Base-by-base conservation (phyloP, 129 eudicot genomes). In the Erigeron canadensis region DNA sequence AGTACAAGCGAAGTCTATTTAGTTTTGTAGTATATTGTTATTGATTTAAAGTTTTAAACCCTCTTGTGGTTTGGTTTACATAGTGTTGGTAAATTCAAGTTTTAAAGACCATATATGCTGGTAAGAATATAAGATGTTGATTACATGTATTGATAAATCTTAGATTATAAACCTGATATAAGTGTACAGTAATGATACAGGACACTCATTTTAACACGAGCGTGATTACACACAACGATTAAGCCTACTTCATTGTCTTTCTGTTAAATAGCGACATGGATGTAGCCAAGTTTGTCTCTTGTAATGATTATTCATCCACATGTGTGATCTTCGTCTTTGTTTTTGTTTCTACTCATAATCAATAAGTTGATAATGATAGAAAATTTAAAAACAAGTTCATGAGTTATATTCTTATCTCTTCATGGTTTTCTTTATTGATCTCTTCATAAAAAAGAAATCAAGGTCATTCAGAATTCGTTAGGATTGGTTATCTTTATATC, bases 21-120 rank as follows among this genome's bases (percentile, higher is more conserved):
- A 28, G 74, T 59, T 38, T 43, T 2, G 66, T 48, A 47, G 57
- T 62, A 17, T 53, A 69, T 67, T 45, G 17, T 45, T 37, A 50
- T 53, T 67, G 60, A 34, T 44, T 62, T 77, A 70, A 70, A 77
- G 60, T 17, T 44, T 62, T 77, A 70, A 70, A 77, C 66, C 39
- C 60, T 57, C 67, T 37, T 28, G 17, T 21, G 21, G 69, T 21
- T 50, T 51, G 48, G 7, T 70, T 10, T 64, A 44, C 50, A 58
- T 56, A 55, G 56, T 75, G 72, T 40, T 69, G 56, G 64, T 77
- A 16, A n/a, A 37, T 5, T 75, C 47, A 57, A 44, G 63, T 62
- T 73, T 48, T 23, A 62, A 34, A 73, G 70, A 73, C 69, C 12
- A 60, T 37, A 45, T 59, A 70, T 56, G 57, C 9, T 10, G 23